Percentiles rank a stretch among this genome's conserved stretches.
Conservation (phyloP, 257 asterid species). For the Jaltomata sinuosa region DNA sequence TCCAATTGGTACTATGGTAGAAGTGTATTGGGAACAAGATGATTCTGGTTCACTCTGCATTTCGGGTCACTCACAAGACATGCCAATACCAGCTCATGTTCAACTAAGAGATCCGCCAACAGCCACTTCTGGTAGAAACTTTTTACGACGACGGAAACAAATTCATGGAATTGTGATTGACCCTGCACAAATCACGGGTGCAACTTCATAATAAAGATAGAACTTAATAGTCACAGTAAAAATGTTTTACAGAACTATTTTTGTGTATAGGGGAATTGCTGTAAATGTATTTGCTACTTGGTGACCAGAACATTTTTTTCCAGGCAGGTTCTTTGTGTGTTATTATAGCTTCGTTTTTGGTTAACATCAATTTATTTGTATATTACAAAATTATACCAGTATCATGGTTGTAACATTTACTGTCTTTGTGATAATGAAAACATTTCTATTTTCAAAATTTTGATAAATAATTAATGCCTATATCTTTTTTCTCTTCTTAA, state of each 20-base stretch:
- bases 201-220: neutral
- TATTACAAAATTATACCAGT: neutral
- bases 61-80: constrained; percentile 54
- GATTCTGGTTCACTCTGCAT: constrained; percentile 81
- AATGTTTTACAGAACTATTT: neutral
- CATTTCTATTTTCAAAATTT: neutral
- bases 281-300: neutral
- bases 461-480: neutral
- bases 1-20: constrained; percentile 65
- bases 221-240: neutral
- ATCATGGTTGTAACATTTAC: neutral
- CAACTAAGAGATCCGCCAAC: constrained; percentile 26
- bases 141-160: constrained; percentile 19
- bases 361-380: neutral
- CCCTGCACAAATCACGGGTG: constrained; percentile 45
- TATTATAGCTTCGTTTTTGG: neutral
- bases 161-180: constrained; percentile 57
- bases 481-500: neutral
- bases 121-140: constrained; percentile 13
- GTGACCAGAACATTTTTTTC: neutral
- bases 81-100: constrained; percentile 54
- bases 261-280: neutral
- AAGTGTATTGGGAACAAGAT: constrained; percentile 86
- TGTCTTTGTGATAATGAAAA: neutral
- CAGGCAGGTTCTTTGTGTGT: neutral